phyloP scores from a whole-genome alignment of 179 eudicot species.

The Camellia oleifera region DNA sequence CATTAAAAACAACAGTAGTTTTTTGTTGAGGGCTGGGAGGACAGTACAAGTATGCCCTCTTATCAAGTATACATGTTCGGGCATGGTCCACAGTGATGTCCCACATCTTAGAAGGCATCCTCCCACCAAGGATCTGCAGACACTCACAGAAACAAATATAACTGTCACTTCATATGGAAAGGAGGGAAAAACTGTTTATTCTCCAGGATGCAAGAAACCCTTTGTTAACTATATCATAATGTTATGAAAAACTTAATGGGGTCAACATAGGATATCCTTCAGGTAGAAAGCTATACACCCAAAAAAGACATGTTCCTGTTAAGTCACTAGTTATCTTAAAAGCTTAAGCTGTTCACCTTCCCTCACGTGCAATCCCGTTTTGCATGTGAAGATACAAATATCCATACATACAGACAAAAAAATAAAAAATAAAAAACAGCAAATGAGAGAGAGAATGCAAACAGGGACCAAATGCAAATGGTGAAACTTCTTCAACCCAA shows the following conservation, averaged over 20 bases:
- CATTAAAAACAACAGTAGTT: constrained; percentile 69
- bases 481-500: too few relatives aligned
- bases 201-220: not conserved
- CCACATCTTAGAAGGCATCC: constrained; percentile 98
- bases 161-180: not conserved
- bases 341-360: too few relatives aligned
- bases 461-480: too few relatives aligned
- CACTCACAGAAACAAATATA: constrained; percentile 2
- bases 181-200: not conserved
- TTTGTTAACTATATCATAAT: not conserved
- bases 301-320: too few relatives aligned
- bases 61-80: constrained; percentile 71
- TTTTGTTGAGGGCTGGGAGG: constrained; percentile 41
- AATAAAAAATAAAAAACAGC: too few relatives aligned
- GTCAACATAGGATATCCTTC: too few relatives aligned
- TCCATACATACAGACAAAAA: not conserved
- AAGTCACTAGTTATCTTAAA: too few relatives aligned
- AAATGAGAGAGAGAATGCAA: too few relatives aligned
- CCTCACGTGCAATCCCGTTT: too few relatives aligned
- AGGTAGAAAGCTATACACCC: too few relatives aligned
- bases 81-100: constrained; percentile 83
- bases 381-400: too few relatives aligned
- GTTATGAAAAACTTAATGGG: too few relatives aligned
- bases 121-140: constrained; percentile 78
- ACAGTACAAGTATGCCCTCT: constrained; percentile 52